Evolutionary conservation across 345 rosid species (phyloP).

Genomic region (Nephelium lappaceum): DNA sequence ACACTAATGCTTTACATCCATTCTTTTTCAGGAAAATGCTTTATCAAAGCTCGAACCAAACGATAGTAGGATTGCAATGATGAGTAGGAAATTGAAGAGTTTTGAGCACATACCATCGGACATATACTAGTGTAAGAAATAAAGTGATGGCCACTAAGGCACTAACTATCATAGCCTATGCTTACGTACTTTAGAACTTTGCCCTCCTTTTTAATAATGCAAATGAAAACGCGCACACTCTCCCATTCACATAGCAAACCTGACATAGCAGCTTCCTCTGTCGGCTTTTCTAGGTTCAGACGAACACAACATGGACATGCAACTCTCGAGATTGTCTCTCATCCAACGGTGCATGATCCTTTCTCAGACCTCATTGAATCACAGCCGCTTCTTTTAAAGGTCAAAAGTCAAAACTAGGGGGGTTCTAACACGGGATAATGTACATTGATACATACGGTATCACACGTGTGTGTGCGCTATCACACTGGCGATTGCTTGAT

Average conservation of each 20-base stretch:
- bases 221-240: not conserved
- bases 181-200: no score
- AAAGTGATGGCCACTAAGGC: no score
- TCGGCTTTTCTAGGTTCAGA: conserved; percentile 34
- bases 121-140: no score
- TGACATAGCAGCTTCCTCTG: conserved; percentile 35
- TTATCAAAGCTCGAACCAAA: no score
- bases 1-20: no score
- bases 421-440: no score
- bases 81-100: no score
- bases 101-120: no score
- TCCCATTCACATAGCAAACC: conserved; percentile 1
- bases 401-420: conserved; percentile 21
- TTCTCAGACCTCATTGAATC: not conserved
- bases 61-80: no score
- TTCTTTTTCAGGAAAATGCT: no score
- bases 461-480: conserved; percentile 10
- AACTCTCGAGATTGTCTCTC: conserved; percentile 27
- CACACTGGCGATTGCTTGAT: conserved; percentile 31
- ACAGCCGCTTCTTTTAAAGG: conserved; percentile 12
- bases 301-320: conserved; percentile 23
- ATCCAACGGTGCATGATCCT: conserved; percentile 23
- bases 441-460: not conserved
- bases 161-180: no score
- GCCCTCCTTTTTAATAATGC: no score